phyloP scores from a whole-genome alignment of 768 basidiomycete genomes.

The Termitomyces sp. region DNA sequence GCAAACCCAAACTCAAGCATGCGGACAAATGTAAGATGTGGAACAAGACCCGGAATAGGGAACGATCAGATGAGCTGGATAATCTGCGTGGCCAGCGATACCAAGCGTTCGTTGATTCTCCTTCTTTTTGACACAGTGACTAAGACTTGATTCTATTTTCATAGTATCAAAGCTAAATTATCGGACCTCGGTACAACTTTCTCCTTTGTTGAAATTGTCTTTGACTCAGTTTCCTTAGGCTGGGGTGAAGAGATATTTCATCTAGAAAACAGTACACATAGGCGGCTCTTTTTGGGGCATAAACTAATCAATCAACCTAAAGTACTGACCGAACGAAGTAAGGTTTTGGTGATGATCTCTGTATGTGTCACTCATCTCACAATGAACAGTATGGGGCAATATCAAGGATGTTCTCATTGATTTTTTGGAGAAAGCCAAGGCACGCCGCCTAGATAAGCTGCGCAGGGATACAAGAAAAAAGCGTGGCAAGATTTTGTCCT shows the following conservation, averaged over 20 bases:
- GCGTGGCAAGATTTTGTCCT: no score
- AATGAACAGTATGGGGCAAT: slow-evolving; percentile 17
- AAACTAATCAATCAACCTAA: slow-evolving; percentile 14
- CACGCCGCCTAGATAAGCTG: slow-evolving; percentile 4
- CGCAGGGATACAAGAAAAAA: no score
- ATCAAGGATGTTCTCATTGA: slow-evolving; percentile 15
- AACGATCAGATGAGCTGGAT: slow-evolving; percentile 14
- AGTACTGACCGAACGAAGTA: slow-evolving; percentile 14
- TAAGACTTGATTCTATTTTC: no score
- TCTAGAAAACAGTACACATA: background rate
- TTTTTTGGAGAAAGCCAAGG: slow-evolving; percentile 13
- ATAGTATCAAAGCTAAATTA: slow-evolving; percentile 12
- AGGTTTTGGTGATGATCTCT: background rate
- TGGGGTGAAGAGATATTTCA: slow-evolving; percentile 17
- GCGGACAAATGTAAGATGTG: slow-evolving; percentile 13
- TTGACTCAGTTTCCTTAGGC: slow-evolving; percentile 3
- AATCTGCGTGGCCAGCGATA: slow-evolving; percentile 14
- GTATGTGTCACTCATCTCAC: background rate
- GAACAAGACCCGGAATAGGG: slow-evolving; percentile 8
- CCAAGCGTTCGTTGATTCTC: slow-evolving; percentile 10
- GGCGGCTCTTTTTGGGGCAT: slow-evolving; percentile 1
- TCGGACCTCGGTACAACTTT: slow-evolving; percentile 1
- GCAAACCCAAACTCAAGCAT: slow-evolving; percentile 8
- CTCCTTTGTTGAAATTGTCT: no score
- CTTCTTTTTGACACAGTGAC: background rate